These are phyloP conservation scores for Epichloe uncinata DNA, from an alignment of 2,329 filamentous ascomycete species.

Conservation along the genomic window DNA sequence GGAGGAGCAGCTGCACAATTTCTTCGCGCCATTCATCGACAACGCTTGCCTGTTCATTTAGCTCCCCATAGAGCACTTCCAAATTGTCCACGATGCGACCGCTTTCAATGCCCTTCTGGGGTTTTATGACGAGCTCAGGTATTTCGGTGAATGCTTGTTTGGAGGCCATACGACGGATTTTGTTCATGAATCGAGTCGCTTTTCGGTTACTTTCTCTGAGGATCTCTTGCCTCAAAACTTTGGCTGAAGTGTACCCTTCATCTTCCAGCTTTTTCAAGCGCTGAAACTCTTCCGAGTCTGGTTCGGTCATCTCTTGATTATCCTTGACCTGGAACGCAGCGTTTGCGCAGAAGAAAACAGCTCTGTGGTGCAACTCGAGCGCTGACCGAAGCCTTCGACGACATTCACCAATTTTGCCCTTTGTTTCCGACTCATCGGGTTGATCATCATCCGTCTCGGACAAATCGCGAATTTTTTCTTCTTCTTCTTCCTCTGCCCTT, in stretches of 20 bases:
- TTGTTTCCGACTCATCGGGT: constrained; percentile 20
- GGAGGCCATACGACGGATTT: constrained; percentile 38
- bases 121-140: constrained; percentile 38
- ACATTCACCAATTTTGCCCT: constrained; percentile 38
- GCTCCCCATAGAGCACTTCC: constrained; percentile 46
- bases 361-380: constrained; percentile 69
- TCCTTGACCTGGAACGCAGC: constrained; percentile 73
- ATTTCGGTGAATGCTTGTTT: constrained; percentile 47
- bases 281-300: constrained; percentile 54
- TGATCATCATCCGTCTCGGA: constrained; percentile 24
- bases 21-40: constrained; percentile 64
- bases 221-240: constrained; percentile 64
- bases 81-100: constrained; percentile 52
- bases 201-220: constrained; percentile 38
- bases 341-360: constrained; percentile 74
- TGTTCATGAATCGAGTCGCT: constrained; percentile 41
- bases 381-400: constrained; percentile 55
- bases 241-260: constrained; percentile 64
- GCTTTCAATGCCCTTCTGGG: constrained; percentile 58
- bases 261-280: constrained; percentile 60
- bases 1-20: constrained; percentile 57
- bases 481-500: constrained; percentile 4
- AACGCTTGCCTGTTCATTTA: constrained; percentile 60
- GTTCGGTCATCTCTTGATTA: constrained; percentile 47
- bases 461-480: constrained; percentile 3